Evolutionary conservation across 306 rosid genomes (phyloP), one percentile per base, ranked within the genome.

Genomic region (Begonia peltatifolia): DNA sequence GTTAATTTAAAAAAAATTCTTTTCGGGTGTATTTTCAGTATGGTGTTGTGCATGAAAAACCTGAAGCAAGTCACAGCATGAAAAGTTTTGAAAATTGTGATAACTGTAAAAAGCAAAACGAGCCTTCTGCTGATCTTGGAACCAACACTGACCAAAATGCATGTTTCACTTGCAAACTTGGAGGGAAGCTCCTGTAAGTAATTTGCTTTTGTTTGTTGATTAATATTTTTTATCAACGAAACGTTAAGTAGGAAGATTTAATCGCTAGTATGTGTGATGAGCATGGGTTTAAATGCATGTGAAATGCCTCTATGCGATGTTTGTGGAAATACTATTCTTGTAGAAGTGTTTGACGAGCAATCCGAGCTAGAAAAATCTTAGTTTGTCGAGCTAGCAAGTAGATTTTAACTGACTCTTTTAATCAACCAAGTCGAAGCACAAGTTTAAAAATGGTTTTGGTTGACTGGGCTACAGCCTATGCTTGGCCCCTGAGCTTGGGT

Each of bases 171-270:
- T 84, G 90, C 83, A 69, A 75, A 61, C 64, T 53, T 57, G 82
- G 76, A 10, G 94, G 94, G 62, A 70, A 55, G 74, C 86, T 84
- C 71, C 20, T 78, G 94, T 84, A 82, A 73, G 94, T 84, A 67
- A 42, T 63, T 68, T 41, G 48, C 44, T 57, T 50, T 69, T 62
- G 51, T 17, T 23, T 48, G 15, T 30, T 48, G 55, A 15, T 25
- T 10, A 25, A 25, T 35, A 17, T 47, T 30, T 11, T 35, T 4
- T 42, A 22, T 59, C 54, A 43, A 57, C 46, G 8, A 36, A 43
- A 57, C 46, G 8, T 20, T 18, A 50, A 46, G 41, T 14, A 46
- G 18, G 46, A 44, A 22, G 35, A 44, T 44, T 1, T 44, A n/a
- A 44, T 11, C 38, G 38, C 38, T 30, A 30, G 38, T 30, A 6